A percentile compares a stretch with the other conserved stretches of the same genome.
phyloP scores from a whole-genome alignment of 2,329 filamentous ascomycete species.

The Diaporthe aspalathi region DNA sequence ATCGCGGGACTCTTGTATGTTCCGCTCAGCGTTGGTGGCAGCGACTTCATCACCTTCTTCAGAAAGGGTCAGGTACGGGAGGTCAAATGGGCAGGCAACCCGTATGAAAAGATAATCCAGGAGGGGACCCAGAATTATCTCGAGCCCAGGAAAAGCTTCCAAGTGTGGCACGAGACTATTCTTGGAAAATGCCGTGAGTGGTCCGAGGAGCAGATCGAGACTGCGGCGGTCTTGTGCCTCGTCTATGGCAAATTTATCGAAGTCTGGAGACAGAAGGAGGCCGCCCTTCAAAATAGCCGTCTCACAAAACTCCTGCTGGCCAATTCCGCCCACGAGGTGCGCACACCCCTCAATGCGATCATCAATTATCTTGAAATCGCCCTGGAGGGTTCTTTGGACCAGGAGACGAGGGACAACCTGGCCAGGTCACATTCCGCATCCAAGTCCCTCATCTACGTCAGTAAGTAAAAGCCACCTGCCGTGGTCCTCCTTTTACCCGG shows the following conservation, averaged over 20 bases:
- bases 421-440: slow-evolving; percentile 89
- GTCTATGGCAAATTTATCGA: slow-evolving; percentile 93
- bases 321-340: slow-evolving; percentile 91
- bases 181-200: slow-evolving; percentile 87
- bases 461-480: slow-evolving; percentile 8
- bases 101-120: slow-evolving; percentile 81
- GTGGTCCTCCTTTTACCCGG: accelerated
- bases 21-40: slow-evolving; percentile 78
- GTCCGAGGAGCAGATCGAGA: slow-evolving; percentile 90
- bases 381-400: slow-evolving; percentile 81
- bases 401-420: slow-evolving; percentile 86
- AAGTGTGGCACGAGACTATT: slow-evolving; percentile 83
- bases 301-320: slow-evolving; percentile 82
- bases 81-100: slow-evolving; percentile 88
- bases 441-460: slow-evolving; percentile 92
- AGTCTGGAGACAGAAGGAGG: slow-evolving; percentile 92
- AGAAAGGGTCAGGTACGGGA: slow-evolving; percentile 80
- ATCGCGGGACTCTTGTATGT: slow-evolving; percentile 86
- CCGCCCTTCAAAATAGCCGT: slow-evolving; percentile 82
- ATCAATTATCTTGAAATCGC: slow-evolving; percentile 96
- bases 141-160: slow-evolving; percentile 84
- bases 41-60: slow-evolving; percentile 92
- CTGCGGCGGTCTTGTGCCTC: slow-evolving; percentile 85
- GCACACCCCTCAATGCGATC: slow-evolving; percentile 91
- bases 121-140: slow-evolving; percentile 79